Conservation (phyloP, 2,329 filamentous ascomycete genomes). For the Aaosphaeria arxii region DNA sequence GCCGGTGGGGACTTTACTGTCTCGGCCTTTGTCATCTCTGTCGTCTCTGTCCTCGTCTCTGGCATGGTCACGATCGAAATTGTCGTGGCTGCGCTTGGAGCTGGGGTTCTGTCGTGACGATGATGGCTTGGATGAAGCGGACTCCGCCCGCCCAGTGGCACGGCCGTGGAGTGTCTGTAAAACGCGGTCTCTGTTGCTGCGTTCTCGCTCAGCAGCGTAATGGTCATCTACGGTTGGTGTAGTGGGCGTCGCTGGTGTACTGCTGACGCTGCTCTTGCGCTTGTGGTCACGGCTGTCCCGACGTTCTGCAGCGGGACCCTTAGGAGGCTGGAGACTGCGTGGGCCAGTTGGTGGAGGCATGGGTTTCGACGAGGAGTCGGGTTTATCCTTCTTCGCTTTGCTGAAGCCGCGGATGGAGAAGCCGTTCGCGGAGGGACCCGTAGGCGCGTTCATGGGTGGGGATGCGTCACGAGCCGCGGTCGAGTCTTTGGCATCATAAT, state of each 20-base stretch:
- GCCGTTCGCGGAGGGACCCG: conserved; percentile 40
- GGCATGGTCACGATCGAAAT: conserved; percentile 11
- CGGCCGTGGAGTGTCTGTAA: conserved; percentile 1
- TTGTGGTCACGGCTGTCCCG: conserved; percentile 11
- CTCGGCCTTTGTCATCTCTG: background rate
- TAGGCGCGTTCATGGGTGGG: conserved; percentile 33
- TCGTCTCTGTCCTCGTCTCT: background rate
- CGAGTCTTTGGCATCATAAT: conserved; percentile 15
- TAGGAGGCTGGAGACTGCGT: conserved; percentile 32
- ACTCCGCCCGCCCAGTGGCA: background rate
- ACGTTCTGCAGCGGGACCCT: conserved; percentile 34
- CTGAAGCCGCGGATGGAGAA: conserved; percentile 48
- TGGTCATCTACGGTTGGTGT: conserved; percentile 44
- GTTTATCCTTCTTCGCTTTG: conserved; percentile 23
- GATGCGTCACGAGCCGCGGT: conserved; percentile 14
- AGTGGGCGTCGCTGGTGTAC: conserved; percentile 12
- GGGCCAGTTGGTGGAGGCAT: conserved; percentile 37
- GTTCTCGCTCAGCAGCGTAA: conserved; percentile 64
- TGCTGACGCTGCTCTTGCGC: conserved; percentile 14
- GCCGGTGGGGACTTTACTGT: conserved; percentile 22
- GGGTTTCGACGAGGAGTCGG: conserved; percentile 13
- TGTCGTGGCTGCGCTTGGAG: conserved; percentile 27
- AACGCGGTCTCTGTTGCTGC: conserved; percentile 20
- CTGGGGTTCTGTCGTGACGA: conserved; percentile 10
- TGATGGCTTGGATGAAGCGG: background rate